Evolutionary conservation across 2,329 filamentous ascomycete genomes (phyloP).

Genomic region (Periconia sp.): DNA sequence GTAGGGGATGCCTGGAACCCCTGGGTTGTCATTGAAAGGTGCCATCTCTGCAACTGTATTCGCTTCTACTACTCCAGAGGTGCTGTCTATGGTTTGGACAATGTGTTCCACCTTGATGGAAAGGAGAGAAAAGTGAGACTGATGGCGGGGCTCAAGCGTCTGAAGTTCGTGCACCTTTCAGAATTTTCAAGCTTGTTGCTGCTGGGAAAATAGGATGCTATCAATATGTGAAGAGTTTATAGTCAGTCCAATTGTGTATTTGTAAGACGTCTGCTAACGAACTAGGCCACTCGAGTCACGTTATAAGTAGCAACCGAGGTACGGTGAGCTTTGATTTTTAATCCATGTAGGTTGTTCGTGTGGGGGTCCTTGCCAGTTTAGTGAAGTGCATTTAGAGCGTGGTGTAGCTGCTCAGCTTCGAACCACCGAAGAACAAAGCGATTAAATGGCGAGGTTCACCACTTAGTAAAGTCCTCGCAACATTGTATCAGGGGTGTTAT

Average conservation of each 20-base stretch:
- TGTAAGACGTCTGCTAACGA: background rate
- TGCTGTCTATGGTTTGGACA: no score
- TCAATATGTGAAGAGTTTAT: background rate
- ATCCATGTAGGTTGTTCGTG: background rate
- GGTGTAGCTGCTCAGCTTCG: background rate
- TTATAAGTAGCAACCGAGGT: no score
- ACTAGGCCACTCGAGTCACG: no score
- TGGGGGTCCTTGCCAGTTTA: background rate
- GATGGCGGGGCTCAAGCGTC: no score
- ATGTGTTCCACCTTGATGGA: no score
- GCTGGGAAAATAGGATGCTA: background rate
- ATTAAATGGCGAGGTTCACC: no score
- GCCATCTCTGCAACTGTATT: constrained; percentile 18
- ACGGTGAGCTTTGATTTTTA: background rate
- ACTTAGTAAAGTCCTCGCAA: no score
- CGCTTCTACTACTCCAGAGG: no score
- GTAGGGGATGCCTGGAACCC: constrained; percentile 40
- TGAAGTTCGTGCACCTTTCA: background rate
- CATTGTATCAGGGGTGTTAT: background rate
- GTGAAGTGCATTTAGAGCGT: background rate
- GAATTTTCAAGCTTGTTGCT: background rate
- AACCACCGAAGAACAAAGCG: no score
- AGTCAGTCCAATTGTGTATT: background rate
- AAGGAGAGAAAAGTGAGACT: no score
- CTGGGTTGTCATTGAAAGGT: constrained; percentile 28